Conservation (phyloP, 2,329 filamentous ascomycete species). For the Hymenotorrendiella dingleyae region DNA sequence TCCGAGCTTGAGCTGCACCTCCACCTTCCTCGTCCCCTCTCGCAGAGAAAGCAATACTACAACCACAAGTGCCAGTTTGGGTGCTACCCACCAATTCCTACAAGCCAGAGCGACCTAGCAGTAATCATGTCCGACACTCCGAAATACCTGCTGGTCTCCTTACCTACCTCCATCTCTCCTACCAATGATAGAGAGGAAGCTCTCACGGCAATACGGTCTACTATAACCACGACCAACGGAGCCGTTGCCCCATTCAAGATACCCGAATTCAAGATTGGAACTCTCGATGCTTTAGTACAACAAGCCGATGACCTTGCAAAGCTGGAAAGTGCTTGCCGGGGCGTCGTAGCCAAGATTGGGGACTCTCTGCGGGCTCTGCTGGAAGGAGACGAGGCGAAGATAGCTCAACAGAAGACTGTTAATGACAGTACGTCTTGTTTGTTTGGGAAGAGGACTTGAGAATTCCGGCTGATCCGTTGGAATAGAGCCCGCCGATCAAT, state of each 20-base stretch:
- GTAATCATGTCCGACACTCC: conserved; percentile 26
- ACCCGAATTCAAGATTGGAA: conserved; percentile 96
- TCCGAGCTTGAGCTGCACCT: conserved; percentile 14
- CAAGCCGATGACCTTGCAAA: conserved; percentile 94
- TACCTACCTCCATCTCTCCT: conserved; percentile 81
- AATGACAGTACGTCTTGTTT: conserved; percentile 66
- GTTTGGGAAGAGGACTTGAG: not conserved
- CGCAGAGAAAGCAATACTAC: conserved; percentile 5
- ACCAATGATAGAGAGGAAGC: conserved; percentile 77
- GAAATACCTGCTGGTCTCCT: conserved; percentile 82
- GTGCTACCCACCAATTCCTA: conserved; percentile 6
- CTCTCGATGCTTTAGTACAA: conserved; percentile 87
- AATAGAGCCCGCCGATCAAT: conserved; percentile 89
- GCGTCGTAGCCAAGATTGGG: conserved; percentile 74
- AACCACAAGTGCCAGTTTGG: conserved; percentile 11
- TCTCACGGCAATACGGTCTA: conserved; percentile 66
- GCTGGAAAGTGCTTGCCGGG: conserved; percentile 73
- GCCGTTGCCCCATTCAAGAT: conserved; percentile 72
- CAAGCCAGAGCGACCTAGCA: conserved; percentile 9
- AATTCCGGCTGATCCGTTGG: conserved; percentile 4
- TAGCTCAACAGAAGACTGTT: conserved; percentile 75
- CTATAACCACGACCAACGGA: conserved; percentile 68
- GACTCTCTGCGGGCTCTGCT: conserved; percentile 29
- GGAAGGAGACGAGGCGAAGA: conserved; percentile 35
- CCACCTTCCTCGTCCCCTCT: conserved; percentile 3